Evolutionary conservation across 2,329 filamentous ascomycete species (phyloP), one percentile per base, ranked within the genome.

Genomic region (Arthroderma sp.): DNA sequence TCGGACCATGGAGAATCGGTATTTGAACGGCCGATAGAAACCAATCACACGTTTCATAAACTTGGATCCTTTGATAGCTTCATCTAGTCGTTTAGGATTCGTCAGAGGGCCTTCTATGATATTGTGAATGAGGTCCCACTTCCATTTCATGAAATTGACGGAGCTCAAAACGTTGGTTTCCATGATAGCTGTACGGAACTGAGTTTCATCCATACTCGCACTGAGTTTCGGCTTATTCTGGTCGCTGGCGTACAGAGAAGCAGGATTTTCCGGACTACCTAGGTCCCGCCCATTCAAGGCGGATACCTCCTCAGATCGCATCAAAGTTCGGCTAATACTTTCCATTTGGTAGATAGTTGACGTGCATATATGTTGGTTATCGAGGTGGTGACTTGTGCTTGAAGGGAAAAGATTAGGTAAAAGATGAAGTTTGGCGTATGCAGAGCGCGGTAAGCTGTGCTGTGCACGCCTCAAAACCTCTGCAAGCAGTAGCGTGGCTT

Each of bases 341-440:
- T 94, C 94, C 44, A 98, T 94, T 60, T 96, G 91, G 57, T 96
- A 98, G 8, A 98, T 85, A 11, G 93, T 93, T 5, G 86, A 81
- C 5, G 86, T 88, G 5, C 89, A 86, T 46, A 83, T 72, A 53
- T 88, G 88, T 44, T 85, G 80, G 27, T 79, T 74, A 29, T 88
- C 78, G 15, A 78, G 15, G 15, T 22, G 15, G 15, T 22, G 15
- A 22, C 15, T 22, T 22, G 15, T 22, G 15, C 15, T 22, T 0
- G 81, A 78, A 5, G 81, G 73, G 55, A 98, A 83, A 1, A 96
- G 71, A 49, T 89, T 82, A 0, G 91, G 91, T 11, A 98, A 74
- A 4, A 94, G 75, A 57, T 98, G 91, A 27, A 98, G 69, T 40
- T 86, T 76, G 42, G 81, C 78, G 58, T 86, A 95, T 78, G 87